Evolutionary conservation across 768 basidiomycete species (phyloP), one percentile per base, ranked within the genome.

Genomic region (Suillus bovinus): DNA sequence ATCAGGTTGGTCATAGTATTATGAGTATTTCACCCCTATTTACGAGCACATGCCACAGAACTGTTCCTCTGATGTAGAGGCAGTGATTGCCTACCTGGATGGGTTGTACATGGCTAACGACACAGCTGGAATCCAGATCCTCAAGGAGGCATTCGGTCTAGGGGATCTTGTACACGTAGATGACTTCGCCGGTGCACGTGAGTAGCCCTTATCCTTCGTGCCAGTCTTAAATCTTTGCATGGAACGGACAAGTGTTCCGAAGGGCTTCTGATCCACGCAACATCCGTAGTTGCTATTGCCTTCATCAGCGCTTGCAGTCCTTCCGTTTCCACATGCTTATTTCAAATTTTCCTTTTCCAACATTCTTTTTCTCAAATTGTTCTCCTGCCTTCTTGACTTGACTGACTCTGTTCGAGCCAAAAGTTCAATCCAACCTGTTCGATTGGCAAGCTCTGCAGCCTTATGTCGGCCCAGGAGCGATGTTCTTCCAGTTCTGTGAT

Each of bases 381-480:
- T 49, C 27, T 29, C 8, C n/a, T n/a, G n/a, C n/a, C n/a, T n/a
- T n/a, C n/a, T n/a, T n/a, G n/a, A n/a, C n/a, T n/a, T n/a, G n/a
- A 50, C 27, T 50, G 29, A 50, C 49, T 20, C 17, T 29, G 9
- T 9, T 50, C 17, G 16, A 24, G 8, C 49, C 10, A 29, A 54
- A 38, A 86, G 59, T 81, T 76, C 60, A 82, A 84, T 67, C 82
- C 84, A 68, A 78, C 87, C 11, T 59, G 58, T 86, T 82, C 80
- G 86, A 88, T 60, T 92, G 90, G 90, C 90, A 91, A 67, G 66
- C 67, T 10, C 69, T 91, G 20, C 83, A 85, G 42, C 84, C 86
- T 1, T 75, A 78, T 20, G 71, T 74, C 3, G 86, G 85, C 6
- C 75, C 76, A 17, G 72, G 69, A 17, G 68, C 68, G 0, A 44